Percentiles rank a stretch among this genome's conserved stretches.
Conservation (phyloP, 2,329 filamentous ascomycete species). For the Colletotrichum sp. region DNA sequence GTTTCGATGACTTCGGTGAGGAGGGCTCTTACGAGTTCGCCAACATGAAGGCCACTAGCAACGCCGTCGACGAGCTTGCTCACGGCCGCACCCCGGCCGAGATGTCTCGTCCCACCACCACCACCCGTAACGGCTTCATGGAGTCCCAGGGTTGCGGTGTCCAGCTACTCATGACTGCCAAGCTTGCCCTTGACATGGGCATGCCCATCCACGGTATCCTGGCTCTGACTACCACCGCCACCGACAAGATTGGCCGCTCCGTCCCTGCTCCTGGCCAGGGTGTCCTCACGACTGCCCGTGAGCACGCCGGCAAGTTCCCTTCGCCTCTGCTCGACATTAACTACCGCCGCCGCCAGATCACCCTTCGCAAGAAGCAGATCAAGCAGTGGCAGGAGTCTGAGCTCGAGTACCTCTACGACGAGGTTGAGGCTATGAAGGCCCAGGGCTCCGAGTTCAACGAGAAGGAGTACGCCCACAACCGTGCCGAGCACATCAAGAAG, state of each 20-base stretch:
- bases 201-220: slow-evolving; percentile 96
- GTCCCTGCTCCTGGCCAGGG: slow-evolving; percentile 96
- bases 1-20: slow-evolving; percentile 99
- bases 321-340: slow-evolving; percentile 97
- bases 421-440: slow-evolving; percentile 88
- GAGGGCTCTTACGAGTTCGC: slow-evolving; percentile 99
- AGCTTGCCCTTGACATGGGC: slow-evolving; percentile 96
- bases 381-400: slow-evolving; percentile 97
- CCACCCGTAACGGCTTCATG: slow-evolving; percentile 98
- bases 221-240: slow-evolving; percentile 92
- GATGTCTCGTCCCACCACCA: slow-evolving; percentile 98
- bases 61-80: slow-evolving; percentile 93
- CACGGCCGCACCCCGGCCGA: slow-evolving; percentile 94
- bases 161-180: slow-evolving; percentile 97
- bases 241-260: slow-evolving; percentile 98
- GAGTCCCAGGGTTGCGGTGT: slow-evolving; percentile 98
- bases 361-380: slow-evolving; percentile 92
- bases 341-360: slow-evolving; percentile 93
- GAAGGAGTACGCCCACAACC: slow-evolving; percentile 84
- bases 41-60: slow-evolving; percentile 99
- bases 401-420: slow-evolving; percentile 89
- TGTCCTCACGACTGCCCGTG: slow-evolving; percentile 93
- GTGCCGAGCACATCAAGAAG: slow-evolving; percentile 83
- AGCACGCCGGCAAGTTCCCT: slow-evolving; percentile 89
- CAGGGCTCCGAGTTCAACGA: slow-evolving; percentile 78